Percentiles rank a stretch among this genome's conserved stretches.
Conservation (phyloP, 768 basidiomycete genomes). For the Mycena amicta region DNA sequence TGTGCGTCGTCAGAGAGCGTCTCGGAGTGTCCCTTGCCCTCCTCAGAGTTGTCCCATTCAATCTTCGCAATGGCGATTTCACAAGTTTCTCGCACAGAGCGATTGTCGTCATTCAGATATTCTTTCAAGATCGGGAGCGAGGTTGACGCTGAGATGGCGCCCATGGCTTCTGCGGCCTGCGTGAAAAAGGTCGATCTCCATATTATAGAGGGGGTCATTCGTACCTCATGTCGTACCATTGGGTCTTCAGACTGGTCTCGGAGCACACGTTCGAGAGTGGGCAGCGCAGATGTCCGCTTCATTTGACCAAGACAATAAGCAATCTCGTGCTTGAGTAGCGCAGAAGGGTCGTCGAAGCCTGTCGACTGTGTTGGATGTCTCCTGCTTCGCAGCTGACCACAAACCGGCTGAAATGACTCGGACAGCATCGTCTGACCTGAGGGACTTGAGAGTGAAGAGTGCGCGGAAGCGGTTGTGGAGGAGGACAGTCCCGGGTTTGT, state of each 20-base stretch:
- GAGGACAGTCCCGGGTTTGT: slow-evolving; percentile 67
- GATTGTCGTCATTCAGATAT: slow-evolving; percentile 71
- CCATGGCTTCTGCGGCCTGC: slow-evolving; percentile 98
- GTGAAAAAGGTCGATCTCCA: slow-evolving; percentile 20
- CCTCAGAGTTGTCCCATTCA: slow-evolving; percentile 84
- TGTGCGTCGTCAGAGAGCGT: slow-evolving; percentile 30
- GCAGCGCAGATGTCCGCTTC: slow-evolving; percentile 70
- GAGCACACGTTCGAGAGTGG: slow-evolving; percentile 77
- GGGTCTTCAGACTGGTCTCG: slow-evolving; percentile 73
- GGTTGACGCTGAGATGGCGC: slow-evolving; percentile 75
- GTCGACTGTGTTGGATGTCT: slow-evolving; percentile 3
- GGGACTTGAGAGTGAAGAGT: slow-evolving; percentile 87
- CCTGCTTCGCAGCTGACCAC: not conserved
- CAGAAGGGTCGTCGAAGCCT: slow-evolving; percentile 88
- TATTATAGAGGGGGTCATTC: slow-evolving; percentile 17
- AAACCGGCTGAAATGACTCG: slow-evolving; percentile 83
- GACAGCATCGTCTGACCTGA: slow-evolving; percentile 79
- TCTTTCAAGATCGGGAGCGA: slow-evolving; percentile 72
- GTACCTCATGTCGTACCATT: slow-evolving; percentile 97
- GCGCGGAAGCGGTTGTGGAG: slow-evolving; percentile 89
- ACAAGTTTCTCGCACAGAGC: slow-evolving; percentile 90
- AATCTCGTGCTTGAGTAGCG: slow-evolving; percentile 93
- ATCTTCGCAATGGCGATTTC: slow-evolving; percentile 97
- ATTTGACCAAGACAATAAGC: slow-evolving; percentile 98
- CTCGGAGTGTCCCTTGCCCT: slow-evolving; percentile 54